Evolutionary conservation across 805 yeast species (phyloP).

Genomic region (Kluyveromyces aestuarii): DNA sequence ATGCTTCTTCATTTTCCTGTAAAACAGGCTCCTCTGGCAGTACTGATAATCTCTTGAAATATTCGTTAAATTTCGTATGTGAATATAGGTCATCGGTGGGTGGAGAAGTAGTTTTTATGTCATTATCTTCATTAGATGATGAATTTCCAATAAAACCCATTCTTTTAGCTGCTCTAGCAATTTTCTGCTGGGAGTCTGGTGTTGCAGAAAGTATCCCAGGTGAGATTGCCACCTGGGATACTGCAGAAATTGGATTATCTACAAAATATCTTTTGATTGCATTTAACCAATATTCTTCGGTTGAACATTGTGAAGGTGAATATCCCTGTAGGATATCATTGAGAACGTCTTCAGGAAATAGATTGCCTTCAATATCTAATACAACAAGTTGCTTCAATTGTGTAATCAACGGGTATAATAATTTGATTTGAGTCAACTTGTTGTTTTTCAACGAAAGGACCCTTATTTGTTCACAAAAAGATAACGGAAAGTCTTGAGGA

Average conservation of each 20-base stretch:
- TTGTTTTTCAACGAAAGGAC: conserved; percentile 58
- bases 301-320: conserved; percentile 27
- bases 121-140: conserved; percentile 4
- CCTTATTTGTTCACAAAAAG: conserved; percentile 37
- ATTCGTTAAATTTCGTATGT: conserved; percentile 45
- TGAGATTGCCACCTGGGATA: conserved; percentile 2
- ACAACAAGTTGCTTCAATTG: conserved; percentile 45
- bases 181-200: conserved; percentile 13
- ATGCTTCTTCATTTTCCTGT: conserved; percentile 12
- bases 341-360: conserved; percentile 47
- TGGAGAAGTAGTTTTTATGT: neutral
- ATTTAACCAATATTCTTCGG: conserved; percentile 29
- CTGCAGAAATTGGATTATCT: conserved; percentile 5
- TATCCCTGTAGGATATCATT: conserved; percentile 16
- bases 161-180: conserved; percentile 58
- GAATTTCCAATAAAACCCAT: conserved; percentile 52
- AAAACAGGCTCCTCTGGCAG: conserved; percentile 40
- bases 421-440: conserved; percentile 34
- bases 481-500: conserved; percentile 34
- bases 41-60: conserved; percentile 56
- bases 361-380: conserved; percentile 51
- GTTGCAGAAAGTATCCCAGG: neutral
- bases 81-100: conserved; percentile 17
- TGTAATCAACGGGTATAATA: conserved; percentile 44
- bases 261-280: conserved; percentile 23